Conservation (phyloP, 768 basidiomycete genomes). For the Coprinellus micaceus region DNA sequence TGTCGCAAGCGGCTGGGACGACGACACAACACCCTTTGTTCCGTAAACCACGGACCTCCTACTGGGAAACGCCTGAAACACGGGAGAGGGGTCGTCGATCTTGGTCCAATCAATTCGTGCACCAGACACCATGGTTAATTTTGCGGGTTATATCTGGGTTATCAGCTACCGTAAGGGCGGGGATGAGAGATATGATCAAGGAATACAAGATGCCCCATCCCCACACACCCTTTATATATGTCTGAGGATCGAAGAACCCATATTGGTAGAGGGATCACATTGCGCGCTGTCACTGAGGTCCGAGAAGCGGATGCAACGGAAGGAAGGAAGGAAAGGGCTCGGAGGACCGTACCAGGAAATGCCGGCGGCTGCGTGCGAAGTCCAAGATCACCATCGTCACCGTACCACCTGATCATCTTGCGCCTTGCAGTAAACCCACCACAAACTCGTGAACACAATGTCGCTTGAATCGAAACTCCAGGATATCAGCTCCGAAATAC, state of each 20-base stretch:
- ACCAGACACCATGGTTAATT: background rate
- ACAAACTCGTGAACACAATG: slow-evolving; percentile 30
- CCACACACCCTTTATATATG: too few species aligned
- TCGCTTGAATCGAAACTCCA: slow-evolving; percentile 63
- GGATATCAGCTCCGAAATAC: slow-evolving; percentile 66
- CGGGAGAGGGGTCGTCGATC: slow-evolving; percentile 62
- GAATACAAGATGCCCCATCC: too few species aligned
- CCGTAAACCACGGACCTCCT: slow-evolving; percentile 85
- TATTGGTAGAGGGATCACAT: background rate
- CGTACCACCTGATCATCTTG: background rate
- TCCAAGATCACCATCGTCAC: background rate
- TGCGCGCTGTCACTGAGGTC: background rate
- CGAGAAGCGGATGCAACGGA: background rate
- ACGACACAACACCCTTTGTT: slow-evolving; percentile 83
- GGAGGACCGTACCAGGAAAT: background rate
- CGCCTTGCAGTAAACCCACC: background rate
- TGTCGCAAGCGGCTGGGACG: slow-evolving; percentile 87
- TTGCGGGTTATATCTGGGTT: too few species aligned
- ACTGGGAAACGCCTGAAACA: slow-evolving; percentile 72
- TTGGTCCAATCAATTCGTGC: slow-evolving; percentile 48
- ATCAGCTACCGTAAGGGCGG: too few species aligned
- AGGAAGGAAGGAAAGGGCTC: background rate
- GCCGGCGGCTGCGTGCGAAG: background rate
- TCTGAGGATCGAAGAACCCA: too few species aligned
- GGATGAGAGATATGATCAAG: too few species aligned